These are phyloP conservation scores for Meredithiella fracta DNA, from an alignment of 2,329 filamentous ascomycete genomes.

Conservation along the genomic window DNA sequence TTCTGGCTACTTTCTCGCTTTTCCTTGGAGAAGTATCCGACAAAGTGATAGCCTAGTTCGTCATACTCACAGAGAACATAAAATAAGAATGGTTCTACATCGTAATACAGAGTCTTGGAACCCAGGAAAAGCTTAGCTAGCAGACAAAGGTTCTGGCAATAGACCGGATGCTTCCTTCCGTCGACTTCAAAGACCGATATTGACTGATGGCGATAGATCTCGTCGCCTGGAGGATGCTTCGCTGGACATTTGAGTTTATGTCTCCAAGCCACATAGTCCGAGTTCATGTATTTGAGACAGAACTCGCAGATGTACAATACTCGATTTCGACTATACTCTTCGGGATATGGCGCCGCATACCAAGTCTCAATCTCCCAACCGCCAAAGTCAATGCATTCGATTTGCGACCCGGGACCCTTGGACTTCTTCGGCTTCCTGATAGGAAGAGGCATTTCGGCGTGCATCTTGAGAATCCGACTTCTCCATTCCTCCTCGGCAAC, in stretches of 20 bases:
- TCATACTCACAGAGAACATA: conserved; percentile 95
- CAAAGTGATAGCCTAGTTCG: conserved; percentile 82
- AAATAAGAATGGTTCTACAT: conserved; percentile 92
- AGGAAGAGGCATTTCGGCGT: conserved; percentile 46
- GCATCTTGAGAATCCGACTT: conserved; percentile 40
- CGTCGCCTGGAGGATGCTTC: conserved; percentile 92
- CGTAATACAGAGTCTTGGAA: conserved; percentile 95
- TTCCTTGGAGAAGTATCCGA: conserved; percentile 99
- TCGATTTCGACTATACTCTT: conserved; percentile 92
- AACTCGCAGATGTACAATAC: conserved; percentile 99
- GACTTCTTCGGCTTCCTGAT: conserved; percentile 55
- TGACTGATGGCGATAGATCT: conserved; percentile 84
- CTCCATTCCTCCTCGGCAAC: conserved; percentile 89
- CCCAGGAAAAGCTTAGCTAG: conserved; percentile 95
- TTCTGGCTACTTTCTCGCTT: conserved; percentile 89
- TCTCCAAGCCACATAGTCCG: conserved; percentile 92
- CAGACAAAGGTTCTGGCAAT: conserved; percentile 93
- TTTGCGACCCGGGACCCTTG: conserved; percentile 80
- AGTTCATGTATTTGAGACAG: conserved; percentile 98
- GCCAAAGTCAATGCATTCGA: conserved; percentile 97
- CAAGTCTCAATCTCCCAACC: conserved; percentile 97
- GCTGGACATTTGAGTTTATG: conserved; percentile 95
- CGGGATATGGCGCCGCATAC: conserved; percentile 95
- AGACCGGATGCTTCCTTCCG: conserved; percentile 91
- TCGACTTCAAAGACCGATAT: conserved; percentile 97